These are phyloP conservation scores for Amanita phalloides DNA, from an alignment of 768 basidiomycete species.

Conservation along the genomic window DNA sequence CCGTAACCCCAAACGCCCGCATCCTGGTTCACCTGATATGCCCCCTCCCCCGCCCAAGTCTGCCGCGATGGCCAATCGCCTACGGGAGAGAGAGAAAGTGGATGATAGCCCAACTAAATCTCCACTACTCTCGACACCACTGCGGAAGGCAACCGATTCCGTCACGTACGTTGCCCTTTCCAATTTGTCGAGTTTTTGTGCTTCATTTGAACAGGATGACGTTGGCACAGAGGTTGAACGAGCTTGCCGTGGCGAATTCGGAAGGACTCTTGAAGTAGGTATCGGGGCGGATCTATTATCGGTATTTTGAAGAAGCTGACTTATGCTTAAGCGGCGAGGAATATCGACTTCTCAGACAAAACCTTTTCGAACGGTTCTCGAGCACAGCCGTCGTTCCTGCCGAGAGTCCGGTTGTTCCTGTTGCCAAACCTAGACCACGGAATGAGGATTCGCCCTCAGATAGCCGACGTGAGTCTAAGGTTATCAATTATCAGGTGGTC, in stretches of 20 bases:
- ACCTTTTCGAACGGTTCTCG: constrained; percentile 72
- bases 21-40: constrained; percentile 4
- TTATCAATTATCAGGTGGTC: neutral
- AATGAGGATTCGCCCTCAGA: constrained; percentile 20
- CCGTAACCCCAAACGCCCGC: constrained; percentile 9
- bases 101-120: neutral
- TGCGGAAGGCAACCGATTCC: constrained; percentile 31
- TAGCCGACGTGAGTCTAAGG: neutral
- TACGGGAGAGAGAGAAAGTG: constrained; percentile 2
- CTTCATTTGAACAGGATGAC: constrained; percentile 39
- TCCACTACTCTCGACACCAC: constrained; percentile 10
- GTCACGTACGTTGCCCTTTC: constrained; percentile 38
- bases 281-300: constrained; percentile 1
- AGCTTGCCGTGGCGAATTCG: constrained; percentile 69
- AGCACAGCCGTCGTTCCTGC: constrained; percentile 45
- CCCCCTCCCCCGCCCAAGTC: constrained; percentile 6
- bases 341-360: constrained; percentile 75
- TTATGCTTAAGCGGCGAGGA: constrained; percentile 58
- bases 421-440: constrained; percentile 25
- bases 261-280: constrained; percentile 69
- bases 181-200: neutral
- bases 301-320: constrained; percentile 2
- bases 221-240: constrained; percentile 72
- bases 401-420: constrained; percentile 54
- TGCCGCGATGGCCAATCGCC: neutral